phyloP scores from a whole-genome alignment of 345 rosid genomes.

The Populus tremula region DNA sequence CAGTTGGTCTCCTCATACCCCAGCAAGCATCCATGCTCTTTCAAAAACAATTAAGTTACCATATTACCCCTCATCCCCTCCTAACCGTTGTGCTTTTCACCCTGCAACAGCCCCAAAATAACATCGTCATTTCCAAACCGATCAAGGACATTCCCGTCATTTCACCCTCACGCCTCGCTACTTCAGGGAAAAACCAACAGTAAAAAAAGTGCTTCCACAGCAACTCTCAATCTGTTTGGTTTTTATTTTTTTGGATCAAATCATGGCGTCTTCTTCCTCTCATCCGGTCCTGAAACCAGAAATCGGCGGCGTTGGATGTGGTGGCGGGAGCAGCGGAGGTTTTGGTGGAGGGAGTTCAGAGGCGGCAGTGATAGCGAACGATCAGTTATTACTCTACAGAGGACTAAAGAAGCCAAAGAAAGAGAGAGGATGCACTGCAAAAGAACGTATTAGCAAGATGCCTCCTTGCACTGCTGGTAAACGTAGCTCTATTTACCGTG shows the following conservation, averaged over 20 bases:
- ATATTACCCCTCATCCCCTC: conserved; percentile 19
- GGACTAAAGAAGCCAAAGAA: conserved; percentile 90
- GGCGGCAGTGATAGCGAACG: conserved; percentile 60
- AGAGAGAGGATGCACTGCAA: conserved; percentile 96
- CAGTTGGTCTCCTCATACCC: conserved; percentile 12
- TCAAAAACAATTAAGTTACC: conserved; percentile 17
- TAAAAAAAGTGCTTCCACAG: not conserved
- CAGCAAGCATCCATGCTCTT: conserved; percentile 6
- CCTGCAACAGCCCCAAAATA: not conserved
- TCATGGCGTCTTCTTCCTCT: conserved; percentile 82
- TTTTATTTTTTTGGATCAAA: not conserved
- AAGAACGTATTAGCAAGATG: conserved; percentile 98
- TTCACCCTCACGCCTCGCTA: not conserved
- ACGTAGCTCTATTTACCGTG: conserved; percentile 98
- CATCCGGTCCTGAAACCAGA: conserved; percentile 82
- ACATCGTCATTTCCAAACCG: conserved; percentile 15
- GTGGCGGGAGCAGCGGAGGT: conserved; percentile 24
- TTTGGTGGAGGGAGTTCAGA: conserved; percentile 65
- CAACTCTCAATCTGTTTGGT: conserved; percentile 25
- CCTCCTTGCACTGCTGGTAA: conserved; percentile 97
- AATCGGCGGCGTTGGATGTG: conserved; percentile 22
- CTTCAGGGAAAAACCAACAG: not conserved
- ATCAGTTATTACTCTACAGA: conserved; percentile 73
- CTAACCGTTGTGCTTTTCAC: conserved; percentile 56
- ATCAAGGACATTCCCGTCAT: conserved; percentile 29